Base-by-base conservation (phyloP, 768 basidiomycete genomes). In the Trametes gibbosa region DNA sequence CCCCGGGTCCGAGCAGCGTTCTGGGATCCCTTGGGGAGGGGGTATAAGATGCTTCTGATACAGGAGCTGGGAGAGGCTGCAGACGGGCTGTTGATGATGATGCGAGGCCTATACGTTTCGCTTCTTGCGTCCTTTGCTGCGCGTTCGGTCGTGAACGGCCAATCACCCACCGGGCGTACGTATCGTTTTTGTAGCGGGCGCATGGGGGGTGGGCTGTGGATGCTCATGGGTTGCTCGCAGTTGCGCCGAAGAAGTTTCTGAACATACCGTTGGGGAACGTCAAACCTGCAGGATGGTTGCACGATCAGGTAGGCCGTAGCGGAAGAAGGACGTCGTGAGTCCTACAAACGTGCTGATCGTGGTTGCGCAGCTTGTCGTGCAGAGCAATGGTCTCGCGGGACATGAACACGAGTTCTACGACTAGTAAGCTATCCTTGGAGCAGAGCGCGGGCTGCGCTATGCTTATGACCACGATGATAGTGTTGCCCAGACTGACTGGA, bases 341-440 rank as follows among this genome's bases (percentile, higher is more conserved):
- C 3, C 13, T 8, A n/a, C n/a, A n/a, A n/a, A n/a, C n/a, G 46
- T 48, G 25, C 51, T 51, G 25, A 51, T 34, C 10, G 14, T 23
- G 45, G 2, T 21, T 43, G 13, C 12, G 14, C 23, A 73, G 72
- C 58, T 75, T 29, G 61, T 69, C 12, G 70, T 75, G 3, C 74
- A 75, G 47, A 70, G 66, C 1, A 70, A 71, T 59, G 74, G 74
- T 12, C 61, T 75, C 2, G 74, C 74, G 14, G 74, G 74, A 1
- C 72, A 75, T 59, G 69, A 72, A 49, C 73, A 72, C 49, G 71
- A 75, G 21, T 75, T 75, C 63, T 75, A 74, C 41, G 66, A 73
- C 56, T 73, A 72, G 73, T 74, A 34, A 29, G 69, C 43, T 12
- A 59, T 13, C 10, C 24, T 12, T 8, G 17, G 17, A 25, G 32